Base-by-base conservation (phyloP, 1,284 basidiomycete species). In the Waitea zeae region DNA sequence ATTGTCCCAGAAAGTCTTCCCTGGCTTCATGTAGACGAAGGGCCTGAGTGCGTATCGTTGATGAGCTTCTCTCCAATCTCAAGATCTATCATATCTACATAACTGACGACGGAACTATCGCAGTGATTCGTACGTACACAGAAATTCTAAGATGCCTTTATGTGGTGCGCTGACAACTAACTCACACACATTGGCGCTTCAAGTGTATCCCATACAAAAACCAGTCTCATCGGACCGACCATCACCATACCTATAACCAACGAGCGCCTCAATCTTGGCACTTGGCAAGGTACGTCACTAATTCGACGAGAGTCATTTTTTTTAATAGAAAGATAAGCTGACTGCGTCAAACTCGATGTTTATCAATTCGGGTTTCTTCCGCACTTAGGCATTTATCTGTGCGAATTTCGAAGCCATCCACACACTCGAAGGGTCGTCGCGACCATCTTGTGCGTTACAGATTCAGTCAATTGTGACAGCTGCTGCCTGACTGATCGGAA, bases 1-100 rank as follows among this genome's bases (percentile, higher is more conserved):
- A 75, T 90, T 39, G 87, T 96, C 1, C 90, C 90, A 0, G 89
- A 95, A 51, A 66, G 53, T 15, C 59, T 93, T n/a, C 60, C 73
- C 13, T 95, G 89, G 89, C 58, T 63, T 34, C 90, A 95, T 54
- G 87, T 77, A 3, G 86, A 88, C 49, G 88, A 93, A 59, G 88
- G 86, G 18, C 81, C 77, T 24, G 86, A 90, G 86, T 88, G 50
- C 54, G 72, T 31, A 20, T n/a, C n/a, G n/a, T n/a, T n/a, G n/a
- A n/a, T n/a, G n/a, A n/a, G n/a, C n/a, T n/a, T n/a, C n/a, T n/a
- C n/a, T n/a, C n/a, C 7, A 29, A 34, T 20, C 13, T 30, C 17
- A 28, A 22, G 5, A 17, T 29, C 38, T 30, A 30, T 37, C 27
- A 20, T 30, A 31, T 18, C 30, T 36, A 40, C 37, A 14, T 41